These are phyloP conservation scores for Platanthera guangdongensis DNA, from an alignment of 106 monocot genomes.

Conservation along the genomic window DNA sequence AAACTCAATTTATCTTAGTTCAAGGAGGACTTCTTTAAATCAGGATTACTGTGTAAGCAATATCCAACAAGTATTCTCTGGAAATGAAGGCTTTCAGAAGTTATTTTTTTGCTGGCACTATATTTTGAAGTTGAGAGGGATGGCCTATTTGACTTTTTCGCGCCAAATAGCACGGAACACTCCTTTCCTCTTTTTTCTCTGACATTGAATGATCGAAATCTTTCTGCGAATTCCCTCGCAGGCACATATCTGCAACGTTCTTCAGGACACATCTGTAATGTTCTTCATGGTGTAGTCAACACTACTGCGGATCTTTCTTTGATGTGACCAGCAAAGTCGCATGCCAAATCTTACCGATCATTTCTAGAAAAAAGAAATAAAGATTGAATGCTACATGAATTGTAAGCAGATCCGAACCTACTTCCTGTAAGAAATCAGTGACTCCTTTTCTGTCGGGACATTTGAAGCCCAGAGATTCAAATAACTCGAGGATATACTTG, in stretches of 20 bases:
- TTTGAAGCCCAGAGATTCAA: too few relatives aligned
- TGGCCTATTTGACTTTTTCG: conserved; percentile 24
- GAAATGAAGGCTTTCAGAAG: conserved; percentile 22
- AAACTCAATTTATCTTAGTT: too few relatives aligned
- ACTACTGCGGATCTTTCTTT: conserved; percentile 38
- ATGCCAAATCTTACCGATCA: neutral
- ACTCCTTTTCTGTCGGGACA: conserved; percentile 44
- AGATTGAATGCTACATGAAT: neutral
- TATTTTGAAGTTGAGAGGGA: conserved; percentile 32
- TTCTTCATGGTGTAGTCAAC: conserved; percentile 19
- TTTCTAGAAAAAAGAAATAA: neutral
- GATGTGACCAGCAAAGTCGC: conserved; percentile 24
- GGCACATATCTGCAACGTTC: conserved; percentile 24
- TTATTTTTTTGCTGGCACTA: conserved; percentile 17
- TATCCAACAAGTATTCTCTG: too few relatives aligned
- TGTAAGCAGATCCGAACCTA: neutral
- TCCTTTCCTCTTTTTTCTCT: conserved; percentile 17
- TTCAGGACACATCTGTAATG: too few relatives aligned
- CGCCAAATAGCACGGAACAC: conserved; percentile 22
- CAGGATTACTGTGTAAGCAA: too few relatives aligned
- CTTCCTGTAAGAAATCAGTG: conserved; percentile 47
- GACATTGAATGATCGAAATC: conserved; percentile 30
- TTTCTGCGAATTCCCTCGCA: conserved; percentile 26
- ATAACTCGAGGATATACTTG: conserved; percentile 31
- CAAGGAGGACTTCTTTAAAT: too few relatives aligned